Conservation (phyloP, 768 basidiomycete species). For the Russula vinacea region DNA sequence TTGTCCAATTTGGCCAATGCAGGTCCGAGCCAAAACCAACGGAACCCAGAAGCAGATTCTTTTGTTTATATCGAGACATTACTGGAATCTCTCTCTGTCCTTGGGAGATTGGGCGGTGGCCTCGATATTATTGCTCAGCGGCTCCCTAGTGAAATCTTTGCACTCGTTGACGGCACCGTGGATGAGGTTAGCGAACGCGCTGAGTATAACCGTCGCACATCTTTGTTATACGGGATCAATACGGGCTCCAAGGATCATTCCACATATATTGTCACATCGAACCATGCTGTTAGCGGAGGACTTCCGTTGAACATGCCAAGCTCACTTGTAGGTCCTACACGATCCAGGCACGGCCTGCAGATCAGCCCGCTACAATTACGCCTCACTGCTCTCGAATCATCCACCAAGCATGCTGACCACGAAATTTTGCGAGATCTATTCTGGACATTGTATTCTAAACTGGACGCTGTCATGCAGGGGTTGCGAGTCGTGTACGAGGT, state of each 20-base stretch:
- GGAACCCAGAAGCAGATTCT: slow-evolving; percentile 87
- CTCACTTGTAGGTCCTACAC: slow-evolving; percentile 20
- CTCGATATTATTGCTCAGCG: slow-evolving; percentile 84
- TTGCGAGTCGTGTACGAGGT: slow-evolving; percentile 89
- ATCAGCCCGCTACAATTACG: slow-evolving; percentile 57
- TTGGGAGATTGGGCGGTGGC: slow-evolving; percentile 82
- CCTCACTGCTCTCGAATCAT: slow-evolving; percentile 69
- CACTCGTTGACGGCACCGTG: slow-evolving; percentile 79
- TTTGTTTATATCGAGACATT: slow-evolving; percentile 92
- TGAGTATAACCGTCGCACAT: slow-evolving; percentile 65
- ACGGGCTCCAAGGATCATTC: slow-evolving; percentile 36
- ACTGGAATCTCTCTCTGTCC: slow-evolving; percentile 85
- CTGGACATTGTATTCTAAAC: slow-evolving; percentile 95
- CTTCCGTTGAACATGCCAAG: slow-evolving; percentile 16
- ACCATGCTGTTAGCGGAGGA: slow-evolving; percentile 31
- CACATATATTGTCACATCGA: slow-evolving; percentile 51
- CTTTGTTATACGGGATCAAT: slow-evolving; percentile 35
- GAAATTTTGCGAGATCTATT: slow-evolving; percentile 89
- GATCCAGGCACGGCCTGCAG: slow-evolving; percentile 31
- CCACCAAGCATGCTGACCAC: slow-evolving; percentile 69
- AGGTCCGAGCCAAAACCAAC: slow-evolving; percentile 29
- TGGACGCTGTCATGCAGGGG: slow-evolving; percentile 91
- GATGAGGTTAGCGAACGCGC: slow-evolving; percentile 91
- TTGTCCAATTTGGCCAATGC: slow-evolving; percentile 25
- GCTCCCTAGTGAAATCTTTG: slow-evolving; percentile 76